Evolutionary conservation across 441 rosid species (phyloP).

Genomic region (Adansonia madagascariensis): DNA sequence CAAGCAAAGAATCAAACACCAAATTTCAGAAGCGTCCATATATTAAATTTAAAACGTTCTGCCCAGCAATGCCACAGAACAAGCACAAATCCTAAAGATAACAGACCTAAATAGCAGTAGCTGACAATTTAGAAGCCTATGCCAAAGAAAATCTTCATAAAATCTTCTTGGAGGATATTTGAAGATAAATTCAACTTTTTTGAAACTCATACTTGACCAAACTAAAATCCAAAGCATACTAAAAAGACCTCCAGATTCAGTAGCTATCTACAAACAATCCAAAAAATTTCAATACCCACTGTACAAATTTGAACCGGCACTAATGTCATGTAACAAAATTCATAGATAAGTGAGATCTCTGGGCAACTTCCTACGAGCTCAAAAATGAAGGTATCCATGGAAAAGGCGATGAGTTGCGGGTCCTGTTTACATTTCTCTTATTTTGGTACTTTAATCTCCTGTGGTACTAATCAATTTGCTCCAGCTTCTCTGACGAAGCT

Average conservation of each 20-base stretch:
- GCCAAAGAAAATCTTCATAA: not conserved
- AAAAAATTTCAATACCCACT: not conserved
- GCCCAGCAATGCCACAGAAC: slow-evolving; percentile 3
- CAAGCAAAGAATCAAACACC: not conserved
- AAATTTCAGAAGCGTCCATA: not conserved
- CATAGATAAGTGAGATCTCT: not conserved
- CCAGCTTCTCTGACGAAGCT: not conserved
- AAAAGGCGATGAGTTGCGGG: not conserved
- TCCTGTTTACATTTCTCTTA: not conserved
- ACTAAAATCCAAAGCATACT: not conserved
- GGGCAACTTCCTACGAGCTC: too few relatives aligned
- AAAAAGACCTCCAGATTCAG: not conserved
- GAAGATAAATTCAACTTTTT: not conserved
- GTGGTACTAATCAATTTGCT: not conserved
- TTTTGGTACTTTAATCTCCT: not conserved
- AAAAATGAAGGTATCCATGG: too few relatives aligned
- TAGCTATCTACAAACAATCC: not conserved
- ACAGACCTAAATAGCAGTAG: not conserved
- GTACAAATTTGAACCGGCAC: not conserved
- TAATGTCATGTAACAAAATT: not conserved
- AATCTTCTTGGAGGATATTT: not conserved
- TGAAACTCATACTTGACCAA: not conserved
- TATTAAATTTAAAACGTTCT: not conserved
- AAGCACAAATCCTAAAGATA: not conserved
- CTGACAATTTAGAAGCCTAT: not conserved